These are phyloP conservation scores for Leccinum rimulosum DNA, from an alignment of 768 basidiomycete genomes.

Conservation along the genomic window DNA sequence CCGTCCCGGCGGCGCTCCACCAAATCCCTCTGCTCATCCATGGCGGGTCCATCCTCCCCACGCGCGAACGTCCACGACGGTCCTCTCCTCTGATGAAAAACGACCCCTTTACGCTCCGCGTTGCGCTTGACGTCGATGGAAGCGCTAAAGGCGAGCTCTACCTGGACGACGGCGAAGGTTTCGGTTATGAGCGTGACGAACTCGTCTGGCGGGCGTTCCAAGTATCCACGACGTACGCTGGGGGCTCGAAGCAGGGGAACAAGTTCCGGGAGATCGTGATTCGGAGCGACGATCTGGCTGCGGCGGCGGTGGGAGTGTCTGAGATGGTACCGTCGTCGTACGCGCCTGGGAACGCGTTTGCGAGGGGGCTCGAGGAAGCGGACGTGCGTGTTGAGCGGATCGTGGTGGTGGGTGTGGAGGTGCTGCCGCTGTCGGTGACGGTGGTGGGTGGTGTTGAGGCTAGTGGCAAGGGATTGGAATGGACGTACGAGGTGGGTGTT, in stretches of 20 bases:
- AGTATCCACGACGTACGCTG: constrained; percentile 44
- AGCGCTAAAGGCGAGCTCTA: constrained; percentile 83
- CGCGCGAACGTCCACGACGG: constrained; percentile 83
- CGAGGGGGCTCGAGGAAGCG: constrained; percentile 48
- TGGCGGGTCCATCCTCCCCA: constrained; percentile 87
- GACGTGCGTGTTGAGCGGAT: constrained; percentile 79
- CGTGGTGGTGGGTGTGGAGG: constrained; percentile 68
- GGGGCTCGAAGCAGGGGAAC: neutral
- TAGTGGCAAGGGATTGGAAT: constrained; percentile 47
- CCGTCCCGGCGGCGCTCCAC: constrained; percentile 75
- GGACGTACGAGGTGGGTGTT: constrained; percentile 64
- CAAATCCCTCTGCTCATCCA: constrained; percentile 84
- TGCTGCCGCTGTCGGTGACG: constrained; percentile 53
- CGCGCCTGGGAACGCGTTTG: constrained; percentile 63
- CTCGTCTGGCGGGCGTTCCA: constrained; percentile 80
- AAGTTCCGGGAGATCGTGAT: constrained; percentile 41
- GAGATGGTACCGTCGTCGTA: constrained; percentile 45
- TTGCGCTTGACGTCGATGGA: constrained; percentile 64
- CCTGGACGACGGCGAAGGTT: constrained; percentile 91
- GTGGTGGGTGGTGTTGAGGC: constrained; percentile 47
- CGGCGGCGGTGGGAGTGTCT: constrained; percentile 39
- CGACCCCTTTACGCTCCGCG: constrained; percentile 90
- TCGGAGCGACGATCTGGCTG: constrained; percentile 55
- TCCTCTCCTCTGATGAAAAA: constrained; percentile 84
- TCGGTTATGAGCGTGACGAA: constrained; percentile 69